phyloP scores from a whole-genome alignment of 169 alveolate species.

The Eimeria zaria region DNA sequence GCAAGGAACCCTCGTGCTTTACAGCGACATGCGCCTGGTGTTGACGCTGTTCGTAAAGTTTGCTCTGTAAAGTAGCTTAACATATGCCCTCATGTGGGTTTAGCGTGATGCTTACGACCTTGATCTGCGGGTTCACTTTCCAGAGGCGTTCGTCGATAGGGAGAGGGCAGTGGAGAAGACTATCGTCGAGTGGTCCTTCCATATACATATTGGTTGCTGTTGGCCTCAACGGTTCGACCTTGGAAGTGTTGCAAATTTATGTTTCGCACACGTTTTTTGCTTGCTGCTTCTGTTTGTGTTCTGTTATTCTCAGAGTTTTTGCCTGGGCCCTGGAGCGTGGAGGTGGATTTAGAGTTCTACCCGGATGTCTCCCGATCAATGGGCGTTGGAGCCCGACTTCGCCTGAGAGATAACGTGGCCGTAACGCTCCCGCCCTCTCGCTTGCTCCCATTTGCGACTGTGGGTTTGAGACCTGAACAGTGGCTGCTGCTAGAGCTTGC shows the following conservation, averaged over 20 bases:
- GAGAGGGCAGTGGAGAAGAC: neutral
- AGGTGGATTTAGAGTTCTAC: conserved; percentile 47
- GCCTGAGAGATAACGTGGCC: conserved; percentile 28
- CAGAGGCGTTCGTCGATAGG: neutral
- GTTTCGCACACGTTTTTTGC: neutral
- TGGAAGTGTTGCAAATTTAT: neutral
- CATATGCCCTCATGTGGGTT: neutral
- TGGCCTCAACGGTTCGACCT: neutral
- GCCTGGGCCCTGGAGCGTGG: conserved; percentile 64
- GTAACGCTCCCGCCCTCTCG: conserved; percentile 50
- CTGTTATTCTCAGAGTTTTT: conserved; percentile 6
- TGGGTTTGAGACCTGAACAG: neutral
- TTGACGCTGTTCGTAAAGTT: neutral
- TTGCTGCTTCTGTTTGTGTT: neutral
- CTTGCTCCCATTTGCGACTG: conserved; percentile 17
- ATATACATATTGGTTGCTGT: neutral
- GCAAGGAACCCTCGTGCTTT: neutral
- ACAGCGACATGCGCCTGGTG: neutral
- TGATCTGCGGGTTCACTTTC: neutral
- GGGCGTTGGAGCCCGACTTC: conserved; percentile 69
- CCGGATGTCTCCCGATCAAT: conserved; percentile 18
- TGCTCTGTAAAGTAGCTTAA: neutral
- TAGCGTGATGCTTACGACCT: neutral
- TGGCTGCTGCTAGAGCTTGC: conserved; percentile 68
- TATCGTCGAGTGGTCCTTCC: neutral